A percentile compares a stretch with the other conserved stretches of the same genome.
Evolutionary conservation across 1,139 yeast genomes (phyloP).

Genomic region (Geotrichum phurueaensis): DNA sequence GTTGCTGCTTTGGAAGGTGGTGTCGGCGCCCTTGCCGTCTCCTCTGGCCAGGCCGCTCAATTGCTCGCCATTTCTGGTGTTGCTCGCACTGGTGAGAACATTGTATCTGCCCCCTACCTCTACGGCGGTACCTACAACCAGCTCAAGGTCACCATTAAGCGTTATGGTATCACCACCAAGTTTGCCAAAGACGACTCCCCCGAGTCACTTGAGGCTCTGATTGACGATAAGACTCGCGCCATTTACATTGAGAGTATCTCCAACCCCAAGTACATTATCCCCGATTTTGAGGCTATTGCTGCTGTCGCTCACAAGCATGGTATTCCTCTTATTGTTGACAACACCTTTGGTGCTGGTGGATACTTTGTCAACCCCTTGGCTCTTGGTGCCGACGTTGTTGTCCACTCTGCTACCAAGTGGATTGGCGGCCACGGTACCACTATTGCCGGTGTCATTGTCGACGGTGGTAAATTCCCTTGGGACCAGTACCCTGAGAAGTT

Average conservation of each 20-base stretch:
- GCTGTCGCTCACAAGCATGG: slow-evolving; percentile 83
- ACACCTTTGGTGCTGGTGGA: slow-evolving; percentile 98
- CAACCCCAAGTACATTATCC: slow-evolving; percentile 88
- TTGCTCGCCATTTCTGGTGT: slow-evolving; percentile 75
- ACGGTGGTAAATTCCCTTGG: slow-evolving; percentile 92
- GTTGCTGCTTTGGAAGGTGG: slow-evolving; percentile 92
- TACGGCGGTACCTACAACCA: slow-evolving; percentile 97
- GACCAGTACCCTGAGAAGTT: slow-evolving; percentile 69
- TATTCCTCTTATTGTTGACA: slow-evolving; percentile 88
- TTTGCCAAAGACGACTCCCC: slow-evolving; percentile 74
- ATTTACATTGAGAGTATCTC: slow-evolving; percentile 87
- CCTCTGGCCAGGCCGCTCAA: slow-evolving; percentile 97
- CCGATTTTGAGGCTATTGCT: slow-evolving; percentile 76
- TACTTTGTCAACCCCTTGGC: slow-evolving; percentile 77
- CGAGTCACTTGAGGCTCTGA: slow-evolving; percentile 61
- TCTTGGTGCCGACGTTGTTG: slow-evolving; percentile 79
- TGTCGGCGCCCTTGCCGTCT: slow-evolving; percentile 79
- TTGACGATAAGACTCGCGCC: slow-evolving; percentile 84
- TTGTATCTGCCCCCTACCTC: slow-evolving; percentile 77
- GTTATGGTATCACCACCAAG: slow-evolving; percentile 77
- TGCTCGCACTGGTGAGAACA: slow-evolving; percentile 85
- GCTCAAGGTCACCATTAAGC: slow-evolving; percentile 84
- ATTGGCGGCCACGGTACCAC: slow-evolving; percentile 97
- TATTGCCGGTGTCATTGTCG: slow-evolving; percentile 86
- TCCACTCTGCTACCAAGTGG: slow-evolving; percentile 96